Percentiles rank a stretch among this genome's conserved stretches.
Conservation (phyloP, 1,284 basidiomycete species). For the Cutaneotrichosporon spelunceum region DNA sequence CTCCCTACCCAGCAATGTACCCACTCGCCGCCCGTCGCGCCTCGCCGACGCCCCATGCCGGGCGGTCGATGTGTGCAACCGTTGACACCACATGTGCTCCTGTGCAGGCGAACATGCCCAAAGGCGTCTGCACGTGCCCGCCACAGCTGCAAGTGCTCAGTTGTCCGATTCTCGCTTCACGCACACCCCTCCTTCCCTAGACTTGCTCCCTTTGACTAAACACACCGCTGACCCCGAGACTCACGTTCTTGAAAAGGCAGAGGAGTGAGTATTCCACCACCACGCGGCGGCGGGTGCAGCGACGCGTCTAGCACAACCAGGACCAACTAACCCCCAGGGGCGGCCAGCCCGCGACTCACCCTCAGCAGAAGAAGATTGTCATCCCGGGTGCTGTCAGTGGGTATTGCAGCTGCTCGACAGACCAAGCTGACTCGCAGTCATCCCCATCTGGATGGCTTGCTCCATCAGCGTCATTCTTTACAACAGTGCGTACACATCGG, state of each 20-base stretch:
- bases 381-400: slow-evolving; percentile 50
- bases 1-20: neutral
- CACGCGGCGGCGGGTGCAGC: neutral
- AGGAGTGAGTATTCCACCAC: slow-evolving; percentile 21
- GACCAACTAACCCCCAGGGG: slow-evolving; percentile 1
- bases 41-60: too few species aligned
- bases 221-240: slow-evolving; percentile 7
- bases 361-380: slow-evolving; percentile 50
- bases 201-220: too few species aligned
- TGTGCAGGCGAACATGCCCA: too few species aligned
- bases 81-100: too few species aligned
- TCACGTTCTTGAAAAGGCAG: slow-evolving; percentile 24
- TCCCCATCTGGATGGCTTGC: slow-evolving; percentile 68
- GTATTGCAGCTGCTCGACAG: slow-evolving; percentile 17
- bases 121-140: neutral
- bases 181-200: neutral
- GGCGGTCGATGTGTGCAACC: too few species aligned
- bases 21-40: too few species aligned
- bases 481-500: slow-evolving; percentile 60
- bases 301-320: neutral
- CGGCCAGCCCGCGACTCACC: slow-evolving; percentile 12
- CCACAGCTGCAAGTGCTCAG: too few species aligned
- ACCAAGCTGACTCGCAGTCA: slow-evolving; percentile 34
- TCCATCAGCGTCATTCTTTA: slow-evolving; percentile 91
- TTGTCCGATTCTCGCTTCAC: neutral